phyloP scores from a whole-genome alignment of 345 rosid genomes.

The Microcos paniculata region DNA sequence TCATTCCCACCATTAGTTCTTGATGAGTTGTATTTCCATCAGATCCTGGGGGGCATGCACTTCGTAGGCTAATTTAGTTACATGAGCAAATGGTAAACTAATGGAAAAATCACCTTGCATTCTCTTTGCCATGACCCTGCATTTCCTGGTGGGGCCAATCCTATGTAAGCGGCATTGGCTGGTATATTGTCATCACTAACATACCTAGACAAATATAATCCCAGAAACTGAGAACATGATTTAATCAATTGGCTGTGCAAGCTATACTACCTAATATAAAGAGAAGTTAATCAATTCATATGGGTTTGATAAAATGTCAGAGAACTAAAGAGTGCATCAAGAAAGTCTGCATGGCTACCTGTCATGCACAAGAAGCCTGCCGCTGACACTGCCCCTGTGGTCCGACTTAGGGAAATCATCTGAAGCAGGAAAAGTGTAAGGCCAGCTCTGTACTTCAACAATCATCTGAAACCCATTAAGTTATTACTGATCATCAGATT shows the following conservation, averaged over 20 bases:
- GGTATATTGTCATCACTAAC: conserved; percentile 32
- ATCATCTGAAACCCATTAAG: conserved; percentile 33
- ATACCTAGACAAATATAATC: conserved; percentile 27
- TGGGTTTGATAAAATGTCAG: neutral
- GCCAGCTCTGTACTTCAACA: conserved; percentile 58
- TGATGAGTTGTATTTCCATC: neutral
- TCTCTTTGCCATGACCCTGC: conserved; percentile 73
- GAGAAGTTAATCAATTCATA: neutral
- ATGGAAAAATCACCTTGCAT: conserved; percentile 42
- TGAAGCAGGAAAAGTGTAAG: conserved; percentile 60
- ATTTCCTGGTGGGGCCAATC: conserved; percentile 60
- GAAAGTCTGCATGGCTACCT: conserved; percentile 20
- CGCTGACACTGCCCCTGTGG: conserved; percentile 46
- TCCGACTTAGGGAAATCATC: conserved; percentile 48
- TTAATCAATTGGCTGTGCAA: neutral
- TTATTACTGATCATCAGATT: neutral
- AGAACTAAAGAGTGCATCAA: neutral
- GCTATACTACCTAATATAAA: neutral
- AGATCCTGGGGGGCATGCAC: neutral
- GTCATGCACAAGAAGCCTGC: conserved; percentile 52
- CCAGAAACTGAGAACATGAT: neutral
- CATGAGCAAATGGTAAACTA: neutral
- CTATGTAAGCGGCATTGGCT: conserved; percentile 54
- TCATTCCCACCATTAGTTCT: neutral
- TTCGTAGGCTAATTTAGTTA: neutral